Evolutionary conservation across 2,329 filamentous ascomycete species (phyloP).

Genomic region (Fusarium sp.): DNA sequence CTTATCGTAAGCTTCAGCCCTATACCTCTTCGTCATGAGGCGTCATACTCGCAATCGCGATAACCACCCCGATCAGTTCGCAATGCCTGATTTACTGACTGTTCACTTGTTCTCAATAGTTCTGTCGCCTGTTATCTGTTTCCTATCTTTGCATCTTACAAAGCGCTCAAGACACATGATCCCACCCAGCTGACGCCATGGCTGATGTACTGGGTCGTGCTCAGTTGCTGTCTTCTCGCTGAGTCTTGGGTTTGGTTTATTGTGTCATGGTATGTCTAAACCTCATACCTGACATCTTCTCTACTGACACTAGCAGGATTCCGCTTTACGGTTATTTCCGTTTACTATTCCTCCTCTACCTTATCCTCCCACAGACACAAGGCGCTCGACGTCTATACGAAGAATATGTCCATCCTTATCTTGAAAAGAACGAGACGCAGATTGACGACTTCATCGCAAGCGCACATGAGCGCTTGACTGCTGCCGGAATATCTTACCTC

Average conservation of each 20-base stretch:
- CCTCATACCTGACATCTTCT: neutral
- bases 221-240: slow-evolving; percentile 79
- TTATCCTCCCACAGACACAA: slow-evolving; percentile 97
- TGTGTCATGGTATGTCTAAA: slow-evolving; percentile 68
- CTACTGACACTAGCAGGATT: slow-evolving; percentile 61
- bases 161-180: slow-evolving; percentile 92
- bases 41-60: slow-evolving; percentile 25
- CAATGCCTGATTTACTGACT: slow-evolving; percentile 13
- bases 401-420: slow-evolving; percentile 84
- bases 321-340: slow-evolving; percentile 95
- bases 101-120: slow-evolving; percentile 54
- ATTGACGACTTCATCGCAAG: slow-evolving; percentile 91
- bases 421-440: slow-evolving; percentile 82
- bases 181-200: slow-evolving; percentile 91
- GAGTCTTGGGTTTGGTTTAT: slow-evolving; percentile 92
- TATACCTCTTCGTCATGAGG: slow-evolving; percentile 27
- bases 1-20: slow-evolving; percentile 69
- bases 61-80: neutral
- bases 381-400: slow-evolving; percentile 88
- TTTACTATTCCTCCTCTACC: slow-evolving; percentile 86
- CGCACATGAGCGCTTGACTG: slow-evolving; percentile 79
- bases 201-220: slow-evolving; percentile 99
- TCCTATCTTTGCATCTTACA: slow-evolving; percentile 96
- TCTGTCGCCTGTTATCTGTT: slow-evolving; percentile 90
- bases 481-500: slow-evolving; percentile 78